Evolutionary conservation across 805 yeast species (phyloP).

Genomic region (Pichia exigua): DNA sequence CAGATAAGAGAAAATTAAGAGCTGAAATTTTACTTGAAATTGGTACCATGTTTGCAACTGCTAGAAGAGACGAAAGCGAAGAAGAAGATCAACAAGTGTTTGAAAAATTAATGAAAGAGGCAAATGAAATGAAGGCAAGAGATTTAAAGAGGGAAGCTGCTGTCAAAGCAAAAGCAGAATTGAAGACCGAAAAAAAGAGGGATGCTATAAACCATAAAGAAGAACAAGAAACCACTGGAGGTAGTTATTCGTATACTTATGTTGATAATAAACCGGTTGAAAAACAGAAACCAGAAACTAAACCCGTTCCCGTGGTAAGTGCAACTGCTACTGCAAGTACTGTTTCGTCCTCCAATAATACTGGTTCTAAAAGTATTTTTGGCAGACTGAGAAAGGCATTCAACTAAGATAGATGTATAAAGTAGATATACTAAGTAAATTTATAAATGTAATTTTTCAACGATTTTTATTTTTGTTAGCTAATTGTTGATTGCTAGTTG

Average conservation of each 20-base stretch:
- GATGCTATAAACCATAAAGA: neutral
- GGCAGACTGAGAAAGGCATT: slow-evolving; percentile 8
- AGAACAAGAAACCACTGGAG: neutral
- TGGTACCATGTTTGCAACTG: slow-evolving; percentile 54
- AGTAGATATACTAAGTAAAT: neutral
- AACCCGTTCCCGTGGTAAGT: neutral
- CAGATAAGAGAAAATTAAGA: slow-evolving; percentile 42
- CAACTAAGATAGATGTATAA: neutral
- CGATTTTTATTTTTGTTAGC: too few relatives aligned
- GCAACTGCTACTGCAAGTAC: neutral
- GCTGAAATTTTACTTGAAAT: slow-evolving; percentile 56
- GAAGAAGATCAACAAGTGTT: slow-evolving; percentile 65
- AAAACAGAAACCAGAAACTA: neutral
- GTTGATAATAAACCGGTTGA: neutral
- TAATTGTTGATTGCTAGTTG: too few relatives aligned
- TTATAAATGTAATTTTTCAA: too few relatives aligned
- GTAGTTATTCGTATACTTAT: neutral
- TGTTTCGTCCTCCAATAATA: neutral
- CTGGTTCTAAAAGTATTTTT: neutral
- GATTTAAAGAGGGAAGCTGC: slow-evolving; percentile 22
- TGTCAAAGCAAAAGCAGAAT: slow-evolving; percentile 10
- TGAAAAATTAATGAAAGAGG: slow-evolving; percentile 44
- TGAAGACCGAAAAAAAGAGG: slow-evolving; percentile 10
- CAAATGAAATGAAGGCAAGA: slow-evolving; percentile 23
- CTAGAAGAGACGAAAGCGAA: slow-evolving; percentile 59